Conservation (phyloP, 2,329 filamentous ascomycete species). For the Colletotrichum sp. region DNA sequence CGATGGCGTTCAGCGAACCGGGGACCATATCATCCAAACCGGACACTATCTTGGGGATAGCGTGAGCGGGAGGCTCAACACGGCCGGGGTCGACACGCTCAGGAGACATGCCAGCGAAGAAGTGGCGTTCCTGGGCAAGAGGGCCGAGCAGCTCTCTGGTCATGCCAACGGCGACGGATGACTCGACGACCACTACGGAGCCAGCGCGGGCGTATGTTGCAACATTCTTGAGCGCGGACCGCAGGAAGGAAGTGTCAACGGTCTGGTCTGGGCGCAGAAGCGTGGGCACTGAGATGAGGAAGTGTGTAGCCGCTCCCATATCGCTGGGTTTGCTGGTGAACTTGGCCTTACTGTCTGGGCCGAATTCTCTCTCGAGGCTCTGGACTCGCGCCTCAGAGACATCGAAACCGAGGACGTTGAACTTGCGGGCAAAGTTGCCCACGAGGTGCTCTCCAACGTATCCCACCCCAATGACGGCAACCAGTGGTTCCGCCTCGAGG, state of each 20-base stretch:
- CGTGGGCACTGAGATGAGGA: conserved; percentile 59
- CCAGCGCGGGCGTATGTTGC: conserved; percentile 44
- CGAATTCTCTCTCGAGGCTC: conserved; percentile 34
- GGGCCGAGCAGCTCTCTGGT: conserved; percentile 54
- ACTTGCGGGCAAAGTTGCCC: conserved; percentile 43
- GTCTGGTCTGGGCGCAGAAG: conserved; percentile 49
- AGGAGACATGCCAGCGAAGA: conserved; percentile 56
- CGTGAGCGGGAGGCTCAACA: conserved; percentile 37
- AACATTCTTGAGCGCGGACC: conserved; percentile 47
- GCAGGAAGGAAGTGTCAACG: conserved; percentile 52
- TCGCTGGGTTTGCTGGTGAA: conserved; percentile 40
- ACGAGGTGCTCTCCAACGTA: conserved; percentile 58
- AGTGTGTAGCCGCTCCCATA: conserved; percentile 51
- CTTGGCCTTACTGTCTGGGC: conserved; percentile 29
- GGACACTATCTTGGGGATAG: conserved; percentile 59
- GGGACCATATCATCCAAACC: conserved; percentile 52
- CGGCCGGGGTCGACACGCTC: conserved; percentile 59
- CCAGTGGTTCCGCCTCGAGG: conserved; percentile 33
- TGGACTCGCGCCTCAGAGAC: conserved; percentile 44
- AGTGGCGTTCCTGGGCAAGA: conserved; percentile 43
- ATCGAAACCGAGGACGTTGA: conserved; percentile 52
- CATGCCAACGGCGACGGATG: conserved; percentile 60
- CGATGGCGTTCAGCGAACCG: conserved; percentile 48
- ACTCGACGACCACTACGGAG: conserved; percentile 56
- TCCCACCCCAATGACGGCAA: conserved; percentile 57